A percentile compares a stretch with the other conserved stretches of the same genome.
These are phyloP conservation scores for Carex arenaria DNA, from an alignment of 202 grass and related monocot species.

Conservation along the genomic window DNA sequence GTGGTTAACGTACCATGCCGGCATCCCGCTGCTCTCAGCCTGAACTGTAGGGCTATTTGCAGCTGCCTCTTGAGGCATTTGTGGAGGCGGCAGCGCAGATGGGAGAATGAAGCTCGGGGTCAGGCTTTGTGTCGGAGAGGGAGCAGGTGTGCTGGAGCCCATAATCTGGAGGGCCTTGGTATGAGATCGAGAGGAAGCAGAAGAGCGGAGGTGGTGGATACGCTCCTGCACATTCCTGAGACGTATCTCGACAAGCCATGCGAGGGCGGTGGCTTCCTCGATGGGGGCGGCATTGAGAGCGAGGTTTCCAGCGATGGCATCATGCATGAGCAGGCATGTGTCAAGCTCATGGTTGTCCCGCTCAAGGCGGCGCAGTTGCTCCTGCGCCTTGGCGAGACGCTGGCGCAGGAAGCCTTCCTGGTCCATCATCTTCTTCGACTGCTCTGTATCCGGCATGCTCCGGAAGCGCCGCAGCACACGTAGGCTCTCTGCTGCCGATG, in stretches of 20 bases:
- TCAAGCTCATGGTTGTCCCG: conserved; percentile 37
- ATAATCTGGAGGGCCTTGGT: background rate
- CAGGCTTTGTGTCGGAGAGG: background rate
- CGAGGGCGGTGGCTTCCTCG: conserved; percentile 34
- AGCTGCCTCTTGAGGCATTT: background rate
- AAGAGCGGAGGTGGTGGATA: background rate
- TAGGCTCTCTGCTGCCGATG: background rate
- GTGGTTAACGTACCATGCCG: background rate
- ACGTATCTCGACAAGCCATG: conserved; percentile 6
- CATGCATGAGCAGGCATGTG: conserved; percentile 27
- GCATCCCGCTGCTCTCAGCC: background rate
- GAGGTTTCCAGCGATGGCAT: conserved; percentile 3
- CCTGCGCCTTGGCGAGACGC: conserved; percentile 27
- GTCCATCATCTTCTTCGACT: conserved; percentile 55
- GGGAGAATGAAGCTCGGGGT: background rate
- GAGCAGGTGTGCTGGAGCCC: background rate
- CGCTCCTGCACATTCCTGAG: background rate
- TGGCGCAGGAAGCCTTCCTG: conserved; percentile 41
- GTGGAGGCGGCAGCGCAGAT: background rate
- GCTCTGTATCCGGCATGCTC: conserved; percentile 37
- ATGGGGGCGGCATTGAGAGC: background rate
- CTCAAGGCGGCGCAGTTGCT: conserved; percentile 31
- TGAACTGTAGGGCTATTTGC: background rate
- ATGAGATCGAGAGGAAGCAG: background rate
- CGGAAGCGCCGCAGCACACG: conserved; percentile 29